Evolutionary conservation across 306 rosid species (phyloP).

Genomic region (Lupinus albus): DNA sequence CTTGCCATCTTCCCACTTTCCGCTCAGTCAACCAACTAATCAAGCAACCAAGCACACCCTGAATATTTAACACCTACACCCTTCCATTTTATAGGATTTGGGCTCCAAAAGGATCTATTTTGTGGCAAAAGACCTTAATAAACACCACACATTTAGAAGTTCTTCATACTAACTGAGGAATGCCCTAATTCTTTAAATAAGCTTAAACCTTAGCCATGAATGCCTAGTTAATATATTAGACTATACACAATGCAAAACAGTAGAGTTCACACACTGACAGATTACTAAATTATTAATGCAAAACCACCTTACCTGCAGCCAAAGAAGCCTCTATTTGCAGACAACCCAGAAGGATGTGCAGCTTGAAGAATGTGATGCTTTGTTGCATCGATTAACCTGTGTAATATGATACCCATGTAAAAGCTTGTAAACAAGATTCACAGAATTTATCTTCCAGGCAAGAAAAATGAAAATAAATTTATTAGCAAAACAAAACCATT

Average conservation of each 20-base stretch:
- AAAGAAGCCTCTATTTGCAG: slow-evolving; percentile 91
- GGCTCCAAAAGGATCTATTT: no score
- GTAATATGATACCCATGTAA: slow-evolving; percentile 24
- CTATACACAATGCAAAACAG: slow-evolving; percentile 1
- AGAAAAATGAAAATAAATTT: slow-evolving; percentile 5
- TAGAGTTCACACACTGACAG: background rate
- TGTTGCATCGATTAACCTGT: slow-evolving; percentile 72
- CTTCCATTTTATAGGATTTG: background rate
- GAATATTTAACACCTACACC: background rate
- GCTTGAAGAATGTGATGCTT: slow-evolving; percentile 88
- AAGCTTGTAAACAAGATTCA: slow-evolving; percentile 33
- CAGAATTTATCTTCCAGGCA: slow-evolving; percentile 7
- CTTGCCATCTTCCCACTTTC: background rate
- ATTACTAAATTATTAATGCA: background rate
- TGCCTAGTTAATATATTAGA: background rate
- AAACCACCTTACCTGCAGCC: slow-evolving; percentile 77
- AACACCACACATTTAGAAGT: background rate
- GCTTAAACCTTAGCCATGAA: slow-evolving; percentile 12
- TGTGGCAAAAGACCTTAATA: no score
- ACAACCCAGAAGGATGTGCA: slow-evolving; percentile 95
- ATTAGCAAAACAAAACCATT: slow-evolving; percentile 29
- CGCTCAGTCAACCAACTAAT: background rate
- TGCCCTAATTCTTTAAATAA: slow-evolving; percentile 11
- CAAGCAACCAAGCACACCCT: background rate
- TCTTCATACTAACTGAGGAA: slow-evolving; percentile 2